phyloP scores from a whole-genome alignment of 1,284 basidiomycete species.

The Malassezia equina region DNA sequence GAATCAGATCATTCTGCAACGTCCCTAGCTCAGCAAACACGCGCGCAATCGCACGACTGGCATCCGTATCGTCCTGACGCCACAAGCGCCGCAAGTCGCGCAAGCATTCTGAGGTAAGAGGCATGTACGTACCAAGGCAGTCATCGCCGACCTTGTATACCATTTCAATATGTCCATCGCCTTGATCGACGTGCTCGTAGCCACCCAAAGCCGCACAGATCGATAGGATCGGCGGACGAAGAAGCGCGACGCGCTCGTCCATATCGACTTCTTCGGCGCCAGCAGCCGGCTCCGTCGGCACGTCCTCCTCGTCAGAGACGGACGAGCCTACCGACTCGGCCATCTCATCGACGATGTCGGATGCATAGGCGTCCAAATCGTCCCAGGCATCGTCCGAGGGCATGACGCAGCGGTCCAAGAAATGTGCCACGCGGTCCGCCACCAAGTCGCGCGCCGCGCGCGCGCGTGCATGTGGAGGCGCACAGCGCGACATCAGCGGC shows the following conservation, averaged over 20 bases:
- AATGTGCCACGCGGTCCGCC: background rate
- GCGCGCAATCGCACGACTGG: conserved; percentile 34
- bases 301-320: background rate
- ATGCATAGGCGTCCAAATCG: conserved; percentile 4
- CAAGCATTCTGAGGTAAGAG: conserved; percentile 22
- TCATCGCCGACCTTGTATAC: conserved; percentile 38
- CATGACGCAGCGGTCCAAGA: background rate
- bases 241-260: conserved; percentile 26
- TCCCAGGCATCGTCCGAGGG: conserved; percentile 1
- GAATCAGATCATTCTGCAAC: conserved; percentile 41
- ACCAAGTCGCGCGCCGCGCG: background rate
- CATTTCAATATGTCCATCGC: conserved; percentile 14
- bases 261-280: conserved; percentile 15
- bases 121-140: conserved; percentile 23
- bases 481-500: background rate
- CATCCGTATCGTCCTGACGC: conserved; percentile 42
- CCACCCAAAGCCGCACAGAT: conserved; percentile 42
- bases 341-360: background rate
- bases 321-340: conserved; percentile 4
- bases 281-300: background rate
- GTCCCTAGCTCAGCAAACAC: conserved; percentile 41
- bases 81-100: conserved; percentile 42
- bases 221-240: conserved; percentile 29
- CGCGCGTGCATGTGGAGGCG: background rate
- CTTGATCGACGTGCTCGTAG: conserved; percentile 30